Evolutionary conservation across 176 grass and related monocot genomes (phyloP).

Genomic region (Panicum miliaceum): DNA sequence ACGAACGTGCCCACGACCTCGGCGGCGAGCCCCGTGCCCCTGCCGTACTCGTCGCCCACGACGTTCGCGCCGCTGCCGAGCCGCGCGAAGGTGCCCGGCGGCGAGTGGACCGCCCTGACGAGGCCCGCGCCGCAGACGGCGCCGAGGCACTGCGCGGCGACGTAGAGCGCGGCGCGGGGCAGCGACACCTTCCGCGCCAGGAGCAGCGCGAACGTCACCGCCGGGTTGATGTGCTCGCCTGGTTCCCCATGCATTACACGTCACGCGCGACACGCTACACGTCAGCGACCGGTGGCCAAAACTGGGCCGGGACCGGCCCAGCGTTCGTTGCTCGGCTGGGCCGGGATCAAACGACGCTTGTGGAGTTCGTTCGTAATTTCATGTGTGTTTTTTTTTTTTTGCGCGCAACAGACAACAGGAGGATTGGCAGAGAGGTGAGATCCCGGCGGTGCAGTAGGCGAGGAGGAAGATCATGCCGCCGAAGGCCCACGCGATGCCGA

Average conservation of each 20-base stretch:
- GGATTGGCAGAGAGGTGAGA: constrained; percentile 44
- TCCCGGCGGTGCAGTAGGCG: constrained; percentile 97
- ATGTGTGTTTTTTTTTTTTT: neutral
- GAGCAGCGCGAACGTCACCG: constrained; percentile 57
- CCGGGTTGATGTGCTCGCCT: constrained; percentile 67
- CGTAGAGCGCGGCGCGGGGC: constrained; percentile 41
- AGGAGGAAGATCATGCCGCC: constrained; percentile 98
- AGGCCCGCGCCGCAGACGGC: constrained; percentile 58
- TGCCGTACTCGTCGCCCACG: constrained; percentile 31
- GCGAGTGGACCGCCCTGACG: constrained; percentile 46
- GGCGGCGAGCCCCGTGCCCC: constrained; percentile 44
- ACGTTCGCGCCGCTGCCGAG: constrained; percentile 45
- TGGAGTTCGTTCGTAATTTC: neutral
- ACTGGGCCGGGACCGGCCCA: neutral
- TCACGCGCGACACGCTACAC: neutral
- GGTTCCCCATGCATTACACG: neutral
- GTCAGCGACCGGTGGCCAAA: neutral
- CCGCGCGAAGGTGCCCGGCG: neutral
- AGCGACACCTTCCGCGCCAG: constrained; percentile 53
- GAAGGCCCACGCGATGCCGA: constrained; percentile 70
- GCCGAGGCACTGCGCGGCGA: constrained; percentile 52
- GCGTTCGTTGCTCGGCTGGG: too few relatives aligned
- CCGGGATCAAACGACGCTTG: neutral
- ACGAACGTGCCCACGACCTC: constrained; percentile 57
- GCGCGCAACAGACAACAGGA: too few relatives aligned